Percentiles rank a stretch among this genome's conserved stretches.
Evolutionary conservation across 2,329 filamentous ascomycete genomes (phyloP).

Genomic region (Trichocomaceae sp.): DNA sequence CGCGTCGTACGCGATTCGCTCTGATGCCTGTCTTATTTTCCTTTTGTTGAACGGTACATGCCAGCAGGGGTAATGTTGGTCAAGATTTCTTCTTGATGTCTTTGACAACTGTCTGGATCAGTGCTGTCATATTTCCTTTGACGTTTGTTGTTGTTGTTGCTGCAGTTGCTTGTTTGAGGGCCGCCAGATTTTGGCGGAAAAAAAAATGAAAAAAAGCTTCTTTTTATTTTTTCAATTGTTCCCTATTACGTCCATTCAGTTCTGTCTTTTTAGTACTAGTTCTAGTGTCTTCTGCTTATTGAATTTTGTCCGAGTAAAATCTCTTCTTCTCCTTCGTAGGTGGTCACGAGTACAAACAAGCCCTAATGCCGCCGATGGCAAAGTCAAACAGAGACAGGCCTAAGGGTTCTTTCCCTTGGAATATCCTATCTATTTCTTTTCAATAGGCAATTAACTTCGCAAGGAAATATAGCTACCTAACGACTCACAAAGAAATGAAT

Average conservation of each 20-base stretch:
- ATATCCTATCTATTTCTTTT: not conserved
- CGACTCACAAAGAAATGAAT: too few relatives aligned
- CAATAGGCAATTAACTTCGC: too few relatives aligned
- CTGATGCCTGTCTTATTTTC: not conserved
- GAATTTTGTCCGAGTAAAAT: not conserved
- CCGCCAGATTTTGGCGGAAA: not conserved
- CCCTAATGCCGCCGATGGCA: not conserved
- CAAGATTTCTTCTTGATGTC: too few relatives aligned
- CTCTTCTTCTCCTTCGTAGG: not conserved
- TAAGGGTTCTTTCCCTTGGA: not conserved
- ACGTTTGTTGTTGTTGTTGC: too few relatives aligned
- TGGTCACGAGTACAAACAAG: not conserved
- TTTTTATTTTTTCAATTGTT: not conserved
- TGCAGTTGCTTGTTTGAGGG: too few relatives aligned
- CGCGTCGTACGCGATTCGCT: not conserved
- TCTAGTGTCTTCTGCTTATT: too few relatives aligned
- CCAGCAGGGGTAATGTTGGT: too few relatives aligned
- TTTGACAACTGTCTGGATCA: too few relatives aligned
- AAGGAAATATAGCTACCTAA: too few relatives aligned
- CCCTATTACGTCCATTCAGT: not conserved
- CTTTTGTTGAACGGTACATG: too few relatives aligned
- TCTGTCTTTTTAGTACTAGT: not conserved
- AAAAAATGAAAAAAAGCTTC: not conserved
- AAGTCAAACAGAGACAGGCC: not conserved
- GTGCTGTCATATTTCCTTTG: too few relatives aligned